Evolutionary conservation across 108 stramenopile species (phyloP).

Genomic region (Seminavis robusta): DNA sequence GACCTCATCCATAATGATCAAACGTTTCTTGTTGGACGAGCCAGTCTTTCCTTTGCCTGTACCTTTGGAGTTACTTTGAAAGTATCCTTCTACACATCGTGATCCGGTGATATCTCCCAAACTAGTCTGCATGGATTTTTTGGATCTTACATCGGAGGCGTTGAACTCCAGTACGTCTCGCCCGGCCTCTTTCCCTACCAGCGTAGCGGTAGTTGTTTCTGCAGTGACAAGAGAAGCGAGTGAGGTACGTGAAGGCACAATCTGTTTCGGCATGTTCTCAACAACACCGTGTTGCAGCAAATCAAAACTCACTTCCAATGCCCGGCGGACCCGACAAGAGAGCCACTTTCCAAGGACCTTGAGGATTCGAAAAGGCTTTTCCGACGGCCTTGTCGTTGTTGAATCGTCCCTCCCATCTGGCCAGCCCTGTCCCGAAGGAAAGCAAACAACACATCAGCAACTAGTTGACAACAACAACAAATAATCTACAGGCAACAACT

Average conservation of each 20-base stretch:
- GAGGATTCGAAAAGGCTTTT: slow-evolving; percentile 42
- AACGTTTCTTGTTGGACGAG: slow-evolving; percentile 40
- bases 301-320: slow-evolving; percentile 73
- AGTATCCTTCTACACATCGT: slow-evolving; percentile 38
- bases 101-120: slow-evolving; percentile 84
- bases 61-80: background rate
- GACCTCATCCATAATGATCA: slow-evolving; percentile 99
- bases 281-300: background rate
- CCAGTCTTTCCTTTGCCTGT: background rate
- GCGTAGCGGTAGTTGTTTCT: slow-evolving; percentile 88
- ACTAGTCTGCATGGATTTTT: slow-evolving; percentile 61
- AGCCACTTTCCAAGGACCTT: slow-evolving; percentile 82
- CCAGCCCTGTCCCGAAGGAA: slow-evolving; percentile 40
- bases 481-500: background rate
- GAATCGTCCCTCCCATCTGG: slow-evolving; percentile 77
- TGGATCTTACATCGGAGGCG: slow-evolving; percentile 93
- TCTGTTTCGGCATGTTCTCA: background rate
- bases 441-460: slow-evolving; percentile 6
- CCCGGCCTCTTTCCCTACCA: slow-evolving; percentile 79
- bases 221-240: slow-evolving; percentile 2
- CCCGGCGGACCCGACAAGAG: slow-evolving; percentile 96
- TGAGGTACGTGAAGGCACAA: background rate
- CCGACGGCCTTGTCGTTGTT: slow-evolving; percentile 48
- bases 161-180: slow-evolving; percentile 95
- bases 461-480: too few species aligned